These are phyloP conservation scores for Pelargonium myrrhifolium DNA, from an alignment of 441 rosid genomes.

Conservation along the genomic window DNA sequence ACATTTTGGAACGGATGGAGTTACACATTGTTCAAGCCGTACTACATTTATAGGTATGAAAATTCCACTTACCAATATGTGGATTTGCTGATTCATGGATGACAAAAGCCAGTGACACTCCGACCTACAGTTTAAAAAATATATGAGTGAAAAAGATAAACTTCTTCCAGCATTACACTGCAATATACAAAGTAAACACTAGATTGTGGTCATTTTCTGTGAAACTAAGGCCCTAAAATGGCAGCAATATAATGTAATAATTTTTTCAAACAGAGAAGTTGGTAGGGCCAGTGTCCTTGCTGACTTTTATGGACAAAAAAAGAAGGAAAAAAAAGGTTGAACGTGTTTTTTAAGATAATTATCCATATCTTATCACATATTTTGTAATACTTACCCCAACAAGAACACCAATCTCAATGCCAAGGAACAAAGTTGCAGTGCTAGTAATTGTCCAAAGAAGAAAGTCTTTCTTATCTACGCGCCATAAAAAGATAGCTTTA, in stretches of 20 bases:
- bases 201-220: not conserved
- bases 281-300: not conserved
- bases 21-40: not conserved
- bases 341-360: not conserved
- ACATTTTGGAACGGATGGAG: too few relatives aligned
- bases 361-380: not conserved
- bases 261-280: not conserved
- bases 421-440: slow-evolving; percentile 73
- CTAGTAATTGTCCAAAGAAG: slow-evolving; percentile 86
- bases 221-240: slow-evolving; percentile 1
- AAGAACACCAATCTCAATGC: slow-evolving; percentile 96
- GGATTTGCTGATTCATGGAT: slow-evolving; percentile 98
- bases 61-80: slow-evolving; percentile 63
- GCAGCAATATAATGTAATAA: not conserved
- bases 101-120: slow-evolving; percentile 89
- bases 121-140: slow-evolving; percentile 52
- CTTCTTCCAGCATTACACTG: not conserved
- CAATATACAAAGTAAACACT: not conserved
- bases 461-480: slow-evolving; percentile 89
- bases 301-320: not conserved
- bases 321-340: too few relatives aligned
- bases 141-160: slow-evolving; percentile 10
- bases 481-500: slow-evolving; percentile 89
- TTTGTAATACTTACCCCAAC: slow-evolving; percentile 63
- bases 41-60: not conserved